Evolutionary conservation across 129 eudicot genomes (phyloP).

Genomic region (Centaurea solstitialis): DNA sequence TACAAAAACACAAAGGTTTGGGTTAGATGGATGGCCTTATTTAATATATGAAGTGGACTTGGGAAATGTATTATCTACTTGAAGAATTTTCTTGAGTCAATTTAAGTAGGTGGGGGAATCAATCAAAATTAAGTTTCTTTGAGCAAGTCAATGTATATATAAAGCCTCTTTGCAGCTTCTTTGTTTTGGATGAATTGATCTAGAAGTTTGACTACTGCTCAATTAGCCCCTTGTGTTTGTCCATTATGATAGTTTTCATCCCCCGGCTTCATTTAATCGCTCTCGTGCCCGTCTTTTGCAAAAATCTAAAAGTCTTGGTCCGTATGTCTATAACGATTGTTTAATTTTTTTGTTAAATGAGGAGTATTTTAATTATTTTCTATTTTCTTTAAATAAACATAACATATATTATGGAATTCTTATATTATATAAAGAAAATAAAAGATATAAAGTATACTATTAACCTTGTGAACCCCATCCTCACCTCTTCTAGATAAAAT

Average conservation of each 20-base stretch:
- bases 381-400: too few species aligned
- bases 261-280: background rate
- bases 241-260: background rate
- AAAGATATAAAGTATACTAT: too few species aligned
- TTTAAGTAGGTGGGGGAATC: background rate
- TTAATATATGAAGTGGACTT: background rate
- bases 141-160: background rate
- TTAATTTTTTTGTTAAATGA: too few species aligned
- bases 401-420: too few species aligned
- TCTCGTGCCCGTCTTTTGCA: background rate
- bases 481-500: too few species aligned
- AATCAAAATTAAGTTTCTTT: constrained; percentile 4
- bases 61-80: background rate
- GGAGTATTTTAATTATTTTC: background rate
- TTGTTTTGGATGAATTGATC: background rate
- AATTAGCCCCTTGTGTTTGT: background rate
- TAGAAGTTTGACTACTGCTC: background rate
- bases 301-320: background rate
- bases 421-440: too few species aligned
- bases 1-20: background rate
- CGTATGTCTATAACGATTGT: background rate
- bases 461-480: too few species aligned
- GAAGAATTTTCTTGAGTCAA: background rate
- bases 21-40: background rate
- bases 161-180: background rate